phyloP scores from a whole-genome alignment of 2,329 filamentous ascomycete genomes.

The Sporothrix euskadiensis region DNA sequence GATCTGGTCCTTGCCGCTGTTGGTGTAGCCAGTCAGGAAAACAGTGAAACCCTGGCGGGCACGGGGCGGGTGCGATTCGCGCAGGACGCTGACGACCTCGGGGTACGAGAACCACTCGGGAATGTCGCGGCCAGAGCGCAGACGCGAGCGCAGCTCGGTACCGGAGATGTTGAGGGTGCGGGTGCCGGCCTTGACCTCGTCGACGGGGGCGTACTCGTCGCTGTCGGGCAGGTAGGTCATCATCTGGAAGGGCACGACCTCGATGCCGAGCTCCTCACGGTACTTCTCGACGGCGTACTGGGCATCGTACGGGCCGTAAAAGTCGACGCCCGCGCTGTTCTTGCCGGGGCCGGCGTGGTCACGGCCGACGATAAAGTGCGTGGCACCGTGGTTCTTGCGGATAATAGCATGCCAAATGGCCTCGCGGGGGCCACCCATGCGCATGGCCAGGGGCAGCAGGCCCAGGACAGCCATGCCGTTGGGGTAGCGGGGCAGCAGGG shows the following conservation, averaged over 20 bases:
- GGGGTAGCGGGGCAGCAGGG: slow-evolving; percentile 91
- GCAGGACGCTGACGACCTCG: slow-evolving; percentile 93
- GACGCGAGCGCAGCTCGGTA: slow-evolving; percentile 86
- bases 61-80: slow-evolving; percentile 92
- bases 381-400: slow-evolving; percentile 98
- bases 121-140: slow-evolving; percentile 89
- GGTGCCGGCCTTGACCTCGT: slow-evolving; percentile 80
- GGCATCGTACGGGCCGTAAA: slow-evolving; percentile 97
- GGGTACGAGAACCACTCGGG: slow-evolving; percentile 99
- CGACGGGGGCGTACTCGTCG: slow-evolving; percentile 92
- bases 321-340: slow-evolving; percentile 95
- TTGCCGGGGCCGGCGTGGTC: slow-evolving; percentile 98
- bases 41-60: slow-evolving; percentile 94
- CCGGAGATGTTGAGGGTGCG: slow-evolving; percentile 87
- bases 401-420: slow-evolving; percentile 99
- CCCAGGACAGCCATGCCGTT: slow-evolving; percentile 98
- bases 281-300: slow-evolving; percentile 97
- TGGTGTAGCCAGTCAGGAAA: slow-evolving; percentile 95
- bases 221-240: slow-evolving; percentile 98
- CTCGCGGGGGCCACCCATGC: slow-evolving; percentile 97
- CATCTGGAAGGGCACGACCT: slow-evolving; percentile 99
- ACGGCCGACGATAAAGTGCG: slow-evolving; percentile 98
- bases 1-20: slow-evolving; percentile 95
- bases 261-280: slow-evolving; percentile 92
- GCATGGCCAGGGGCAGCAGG: slow-evolving; percentile 94